Evolutionary conservation across 2,329 filamentous ascomycete genomes (phyloP).

Genomic region (Macrophomina phaseolina): DNA sequence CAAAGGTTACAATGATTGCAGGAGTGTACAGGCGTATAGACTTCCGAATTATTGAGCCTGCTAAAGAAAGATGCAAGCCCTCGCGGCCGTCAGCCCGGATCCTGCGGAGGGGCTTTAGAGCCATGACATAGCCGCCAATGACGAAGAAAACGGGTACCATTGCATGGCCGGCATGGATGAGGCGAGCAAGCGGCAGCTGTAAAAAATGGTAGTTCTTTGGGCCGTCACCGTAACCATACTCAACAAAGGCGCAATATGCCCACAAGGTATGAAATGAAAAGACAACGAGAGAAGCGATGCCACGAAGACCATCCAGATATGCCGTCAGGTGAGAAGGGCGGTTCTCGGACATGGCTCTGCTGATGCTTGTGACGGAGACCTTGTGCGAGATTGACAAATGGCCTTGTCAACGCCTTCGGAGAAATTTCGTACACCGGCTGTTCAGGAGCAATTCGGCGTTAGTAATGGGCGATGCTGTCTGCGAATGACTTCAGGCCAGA

Average conservation of each 20-base stretch:
- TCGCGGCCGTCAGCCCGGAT: slow-evolving; percentile 47
- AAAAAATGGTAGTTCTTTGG: slow-evolving; percentile 28
- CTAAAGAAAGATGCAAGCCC: slow-evolving; percentile 47
- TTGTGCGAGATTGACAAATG: neutral
- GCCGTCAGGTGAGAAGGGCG: neutral
- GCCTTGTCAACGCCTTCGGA: neutral
- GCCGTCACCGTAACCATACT: slow-evolving; percentile 26
- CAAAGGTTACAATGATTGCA: slow-evolving; percentile 35
- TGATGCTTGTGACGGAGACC: neutral
- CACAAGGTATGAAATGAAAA: slow-evolving; percentile 23
- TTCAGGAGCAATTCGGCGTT: too few species aligned
- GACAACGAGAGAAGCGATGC: slow-evolving; percentile 14
- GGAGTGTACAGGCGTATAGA: slow-evolving; percentile 42
- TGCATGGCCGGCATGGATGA: slow-evolving; percentile 46
- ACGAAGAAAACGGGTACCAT: slow-evolving; percentile 57
- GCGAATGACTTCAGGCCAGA: neutral
- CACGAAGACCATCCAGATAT: slow-evolving; percentile 15
- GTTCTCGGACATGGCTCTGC: neutral
- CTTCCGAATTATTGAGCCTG: slow-evolving; percentile 52
- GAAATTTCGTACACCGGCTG: neutral
- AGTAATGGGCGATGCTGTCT: too few species aligned
- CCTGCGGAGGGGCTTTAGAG: slow-evolving; percentile 38
- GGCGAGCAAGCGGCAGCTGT: slow-evolving; percentile 29
- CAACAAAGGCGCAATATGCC: slow-evolving; percentile 18
- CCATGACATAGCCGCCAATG: slow-evolving; percentile 56